Evolutionary conservation across 208 protist species (phyloP), one percentile per base, ranked within the genome.

Genomic region (Herpetomonas tarakana): DNA sequence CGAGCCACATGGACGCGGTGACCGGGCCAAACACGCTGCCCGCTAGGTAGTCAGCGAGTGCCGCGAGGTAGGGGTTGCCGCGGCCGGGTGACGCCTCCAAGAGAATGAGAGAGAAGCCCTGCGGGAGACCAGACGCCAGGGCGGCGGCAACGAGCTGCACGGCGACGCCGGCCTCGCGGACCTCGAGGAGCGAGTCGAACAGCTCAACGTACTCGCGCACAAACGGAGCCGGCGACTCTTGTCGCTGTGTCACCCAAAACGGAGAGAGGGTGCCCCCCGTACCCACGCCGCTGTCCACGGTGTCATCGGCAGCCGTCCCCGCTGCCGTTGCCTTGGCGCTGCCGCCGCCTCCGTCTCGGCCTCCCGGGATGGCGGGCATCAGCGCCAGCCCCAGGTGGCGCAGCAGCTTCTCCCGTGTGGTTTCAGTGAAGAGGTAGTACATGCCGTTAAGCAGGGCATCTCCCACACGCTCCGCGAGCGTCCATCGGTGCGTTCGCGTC

Each of bases 61-160:
- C 53, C 16, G 25, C 29, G 27, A 92, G 55, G 59, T 66, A 69
- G 3, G 22, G 46, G 47, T 92, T 92, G 12, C 57, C 62, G 52
- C 70, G 65, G 11, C 76, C 65, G 11, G 50, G 39, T 6, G 35
- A 45, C 9, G 80, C 82, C 52, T 92, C 82, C 24, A 71, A 49
- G 12, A 92, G 56, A 18, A 92, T 21, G 9, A 94, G 62, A 14
- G 85, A 83, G 29, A 94, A 91, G 12, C 85, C 88, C 38, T 90
- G 71, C 16, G 85, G 81, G 30, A 76, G 73, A 29, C 83, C 80
- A 18, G 74, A 74, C 61, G 82, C 64, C 52, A 94, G 56, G 21
- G 83, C 52, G 14, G 58, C 58, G 55, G 71, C 30, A 27, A 90
- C 35, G 19, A 92, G 71, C 46, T 78, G 74, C 19, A 80, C 53